These are phyloP conservation scores for Fusarium austroafricanum DNA, from an alignment of 2,329 filamentous ascomycete species.

Conservation along the genomic window DNA sequence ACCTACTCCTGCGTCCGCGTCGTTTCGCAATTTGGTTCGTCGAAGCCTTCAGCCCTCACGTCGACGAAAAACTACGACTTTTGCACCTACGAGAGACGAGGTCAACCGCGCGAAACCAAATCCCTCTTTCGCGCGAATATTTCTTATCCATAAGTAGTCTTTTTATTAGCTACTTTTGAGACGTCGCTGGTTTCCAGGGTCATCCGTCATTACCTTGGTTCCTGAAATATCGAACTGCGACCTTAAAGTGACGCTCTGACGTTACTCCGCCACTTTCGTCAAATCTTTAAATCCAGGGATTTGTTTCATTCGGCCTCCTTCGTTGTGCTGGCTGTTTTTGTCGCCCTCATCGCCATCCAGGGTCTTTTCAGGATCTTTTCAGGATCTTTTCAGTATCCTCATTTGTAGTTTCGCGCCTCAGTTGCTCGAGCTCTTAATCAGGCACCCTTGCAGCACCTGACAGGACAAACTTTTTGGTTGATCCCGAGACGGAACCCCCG, in stretches of 20 bases:
- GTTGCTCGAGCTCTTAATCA: constrained; percentile 31
- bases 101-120: constrained; percentile 11
- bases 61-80: constrained; percentile 36
- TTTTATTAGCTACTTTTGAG: constrained; percentile 7
- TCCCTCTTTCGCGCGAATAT: constrained; percentile 15
- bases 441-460: constrained; percentile 9
- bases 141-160: constrained; percentile 13
- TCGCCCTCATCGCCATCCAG: constrained; percentile 24
- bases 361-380: no score
- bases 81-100: constrained; percentile 32
- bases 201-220: constrained; percentile 12
- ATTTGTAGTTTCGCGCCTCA: constrained; percentile 12
- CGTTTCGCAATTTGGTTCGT: constrained; percentile 23
- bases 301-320: constrained; percentile 40
- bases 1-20: constrained; percentile 19
- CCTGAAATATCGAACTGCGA: constrained; percentile 19
- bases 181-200: constrained; percentile 9
- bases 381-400: not conserved
- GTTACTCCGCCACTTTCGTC: constrained; percentile 39
- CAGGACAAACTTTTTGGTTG: constrained; percentile 17
- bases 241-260: constrained; percentile 38
- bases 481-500: constrained; percentile 3
- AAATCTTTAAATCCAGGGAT: constrained; percentile 5
- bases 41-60: constrained; percentile 30
- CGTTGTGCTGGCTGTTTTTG: constrained; percentile 38